Evolutionary conservation across 2,329 filamentous ascomycete species (phyloP).

Genomic region (Meredithiella fracta): DNA sequence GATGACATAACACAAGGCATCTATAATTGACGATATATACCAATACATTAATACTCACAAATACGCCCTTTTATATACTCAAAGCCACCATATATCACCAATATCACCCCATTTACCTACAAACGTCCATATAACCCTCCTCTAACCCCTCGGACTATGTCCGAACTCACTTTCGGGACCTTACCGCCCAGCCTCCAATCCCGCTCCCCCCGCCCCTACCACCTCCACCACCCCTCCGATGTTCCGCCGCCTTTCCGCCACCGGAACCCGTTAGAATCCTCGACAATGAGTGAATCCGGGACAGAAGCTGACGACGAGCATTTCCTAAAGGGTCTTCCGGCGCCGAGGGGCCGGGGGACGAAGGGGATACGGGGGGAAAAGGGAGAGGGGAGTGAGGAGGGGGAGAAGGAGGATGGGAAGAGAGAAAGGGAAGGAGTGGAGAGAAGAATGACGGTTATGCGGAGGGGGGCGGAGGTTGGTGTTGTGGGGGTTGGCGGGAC

Average conservation of each 20-base stretch:
- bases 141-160: too few species aligned
- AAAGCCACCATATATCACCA: too few species aligned
- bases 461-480: conserved; percentile 35
- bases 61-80: too few species aligned
- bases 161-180: too few species aligned
- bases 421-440: background rate
- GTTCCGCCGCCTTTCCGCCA: background rate
- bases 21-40: too few species aligned
- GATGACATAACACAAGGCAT: too few species aligned
- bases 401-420: conserved; percentile 40
- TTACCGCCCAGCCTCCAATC: conserved; percentile 27
- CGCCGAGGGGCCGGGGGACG: conserved; percentile 52
- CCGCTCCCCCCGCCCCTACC: conserved; percentile 53
- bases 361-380: conserved; percentile 52
- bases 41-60: too few species aligned
- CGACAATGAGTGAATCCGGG: conserved; percentile 57
- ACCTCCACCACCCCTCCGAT: conserved; percentile 31
- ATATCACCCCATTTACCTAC: too few species aligned
- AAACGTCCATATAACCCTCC: too few species aligned
- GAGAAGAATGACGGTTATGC: conserved; percentile 31
- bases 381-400: conserved; percentile 14
- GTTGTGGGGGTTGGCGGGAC: conserved; percentile 34
- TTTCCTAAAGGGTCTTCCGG: conserved; percentile 68
- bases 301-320: conserved; percentile 93
- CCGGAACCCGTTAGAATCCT: background rate